Base-by-base conservation (phyloP, 1,139 yeast species). In the Geotrichum histeridarum region DNA sequence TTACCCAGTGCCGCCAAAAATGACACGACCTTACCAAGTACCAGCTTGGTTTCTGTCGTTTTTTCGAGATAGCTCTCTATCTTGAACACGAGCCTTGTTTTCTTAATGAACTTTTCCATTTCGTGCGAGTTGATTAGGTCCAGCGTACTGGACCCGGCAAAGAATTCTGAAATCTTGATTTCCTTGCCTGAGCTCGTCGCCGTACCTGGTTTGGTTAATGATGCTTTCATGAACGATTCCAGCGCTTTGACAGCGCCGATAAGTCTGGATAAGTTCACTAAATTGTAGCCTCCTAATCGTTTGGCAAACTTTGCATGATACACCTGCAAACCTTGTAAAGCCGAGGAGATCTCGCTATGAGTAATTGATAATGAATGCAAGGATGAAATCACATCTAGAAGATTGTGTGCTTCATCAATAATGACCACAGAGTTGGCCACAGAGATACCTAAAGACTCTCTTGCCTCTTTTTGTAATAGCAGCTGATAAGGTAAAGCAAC, bases 371-470 rank as follows among this genome's bases (percentile, higher is more conserved):
- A 77, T 0, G 96, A 88, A 63, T 86, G 78, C 59, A 91, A 72
- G 0, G 86, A 73, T 1, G 84, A 79, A 4, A 91, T 81, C 0
- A 91, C 83, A 61, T 90, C 97, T 35, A 90, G 67, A 42, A 91
- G 72, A 65, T 91, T 91, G 66, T 91, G 99, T 0, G 98, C 98
- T 66, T 91, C 99, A 66, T 91, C 99, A 39, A 91, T 84, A 2
- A 93, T 79, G 0, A 93, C 80, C 6, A 91, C 78, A 0, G 93
- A 77, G 57, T 82, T 78, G 51, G 78, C 76, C 14, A 91, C 65
- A 49, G 83, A 76, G 5, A 91, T 67, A 0, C 82, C 80, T 49
- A 89, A 68, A 0, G 82, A 73, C 3, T 76, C 74, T 62, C 97
- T 74, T 0, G 95, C 78, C 2, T 80, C 73, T 39, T 77, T 78